phyloP scores from a whole-genome alignment of 177 flowering plant species.

The Vitis hybrid region DNA sequence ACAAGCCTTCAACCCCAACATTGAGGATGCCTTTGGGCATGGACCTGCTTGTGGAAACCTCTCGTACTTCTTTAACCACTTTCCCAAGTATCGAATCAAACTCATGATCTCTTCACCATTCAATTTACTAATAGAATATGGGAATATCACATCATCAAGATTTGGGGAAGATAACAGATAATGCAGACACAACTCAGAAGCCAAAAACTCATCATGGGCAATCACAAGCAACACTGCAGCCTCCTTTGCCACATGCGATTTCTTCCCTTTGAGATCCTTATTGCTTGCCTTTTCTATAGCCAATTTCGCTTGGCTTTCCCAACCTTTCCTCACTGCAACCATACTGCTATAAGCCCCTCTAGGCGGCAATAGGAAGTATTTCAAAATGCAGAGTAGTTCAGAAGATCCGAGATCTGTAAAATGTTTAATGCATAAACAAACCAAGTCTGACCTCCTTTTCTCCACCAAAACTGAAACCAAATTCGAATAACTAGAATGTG shows the following conservation, averaged over 20 bases:
- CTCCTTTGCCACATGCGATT: constrained; percentile 39
- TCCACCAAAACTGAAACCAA: constrained; percentile 42
- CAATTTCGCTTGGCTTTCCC: constrained; percentile 64
- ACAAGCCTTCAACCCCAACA: constrained; percentile 52
- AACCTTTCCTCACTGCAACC: constrained; percentile 50
- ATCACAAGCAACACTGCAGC: constrained; percentile 71
- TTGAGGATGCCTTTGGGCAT: constrained; percentile 43
- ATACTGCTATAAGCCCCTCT: constrained; percentile 32
- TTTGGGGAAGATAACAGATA: constrained; percentile 56
- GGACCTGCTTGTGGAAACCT: constrained; percentile 75
- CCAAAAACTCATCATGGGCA: constrained; percentile 74
- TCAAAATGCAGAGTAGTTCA: constrained; percentile 60
- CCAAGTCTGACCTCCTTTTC: constrained; percentile 51
- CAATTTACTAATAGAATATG: constrained; percentile 56
- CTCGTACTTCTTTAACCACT: constrained; percentile 87
- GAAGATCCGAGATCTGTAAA: constrained; percentile 40
- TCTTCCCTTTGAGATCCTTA: constrained; percentile 20
- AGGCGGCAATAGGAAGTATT: constrained; percentile 54
- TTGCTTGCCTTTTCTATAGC: constrained; percentile 49
- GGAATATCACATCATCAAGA: constrained; percentile 55
- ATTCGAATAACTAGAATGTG: constrained; percentile 25
- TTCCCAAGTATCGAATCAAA: constrained; percentile 64
- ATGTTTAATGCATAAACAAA: constrained; percentile 59
- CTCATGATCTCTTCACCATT: constrained; percentile 53
- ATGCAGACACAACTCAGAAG: constrained; percentile 79